Base-by-base conservation (phyloP, 805 yeast species). In the Kazachstania martiniae region DNA sequence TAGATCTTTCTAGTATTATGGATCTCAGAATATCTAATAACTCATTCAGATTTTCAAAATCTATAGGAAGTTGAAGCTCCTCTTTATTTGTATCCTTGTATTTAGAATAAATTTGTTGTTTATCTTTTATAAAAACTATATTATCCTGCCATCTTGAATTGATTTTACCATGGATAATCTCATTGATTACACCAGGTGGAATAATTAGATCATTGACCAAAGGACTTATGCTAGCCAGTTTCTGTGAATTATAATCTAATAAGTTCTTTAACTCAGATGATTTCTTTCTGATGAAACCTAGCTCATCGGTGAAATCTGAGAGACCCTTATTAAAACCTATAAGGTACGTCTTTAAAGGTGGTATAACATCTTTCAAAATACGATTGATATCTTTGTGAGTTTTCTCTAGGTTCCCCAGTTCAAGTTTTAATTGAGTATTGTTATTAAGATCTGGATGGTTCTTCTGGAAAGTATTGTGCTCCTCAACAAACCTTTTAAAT, bases 121-220 rank as follows among this genome's bases (percentile, higher is more conserved):
- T 81, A 43, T 77, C 85, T 19, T 59, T 56, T 3, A 77, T 51
- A 41, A 71, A 76, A 31, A 65, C 62, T 28, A 78, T 52, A 59
- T 76, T 74, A 29, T 77, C 85, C 10, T 46, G 58, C 94, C 95
- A 86, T 8, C 56, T 48, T 3, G 61, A 56, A 38, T 68, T 64
- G 8, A 87, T 61, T 8, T 70, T 72, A 14, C 74, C 86, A 25
- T 62, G 62, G 2, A 73, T 45, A 1, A 89, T 62, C 5, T 76
- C 70, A 35, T 61, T 58, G 5, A 82, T 70, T 2, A 81, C 63
- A 1, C 70, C 70, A 0, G 95, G 91, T 0, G 95, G 82, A 6
- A 87, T 71, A 37, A 81, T 62, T 22, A 82, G 61, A 41, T 82
- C 87, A 24, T 79, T 68, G 1, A 86, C 76, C n/a, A 83, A 59